These are phyloP conservation scores for Ilyonectria mors-panacis DNA, from an alignment of 2,329 filamentous ascomycete species.

Conservation along the genomic window DNA sequence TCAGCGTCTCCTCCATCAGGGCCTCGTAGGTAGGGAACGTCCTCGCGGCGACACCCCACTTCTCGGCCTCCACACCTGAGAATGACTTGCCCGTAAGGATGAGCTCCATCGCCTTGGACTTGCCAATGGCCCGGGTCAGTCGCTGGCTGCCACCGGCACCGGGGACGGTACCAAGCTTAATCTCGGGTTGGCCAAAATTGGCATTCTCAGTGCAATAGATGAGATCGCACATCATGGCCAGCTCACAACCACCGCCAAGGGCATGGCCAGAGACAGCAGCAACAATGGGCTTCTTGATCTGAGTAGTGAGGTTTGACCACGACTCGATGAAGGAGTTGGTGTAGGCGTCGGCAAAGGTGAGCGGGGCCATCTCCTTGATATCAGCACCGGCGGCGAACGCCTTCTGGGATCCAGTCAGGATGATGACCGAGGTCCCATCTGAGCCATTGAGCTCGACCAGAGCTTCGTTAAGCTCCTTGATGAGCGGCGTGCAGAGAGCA, in stretches of 20 bases:
- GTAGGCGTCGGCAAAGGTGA: slow-evolving; percentile 92
- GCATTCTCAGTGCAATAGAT: slow-evolving; percentile 89
- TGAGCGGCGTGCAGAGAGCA: slow-evolving; percentile 91
- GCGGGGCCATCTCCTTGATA: slow-evolving; percentile 98
- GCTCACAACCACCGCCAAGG: slow-evolving; percentile 94
- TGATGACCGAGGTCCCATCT: slow-evolving; percentile 79
- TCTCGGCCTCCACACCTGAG: slow-evolving; percentile 84
- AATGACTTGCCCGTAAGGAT: slow-evolving; percentile 91
- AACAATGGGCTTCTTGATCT: slow-evolving; percentile 94
- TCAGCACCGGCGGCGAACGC: slow-evolving; percentile 97
- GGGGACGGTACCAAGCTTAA: slow-evolving; percentile 93
- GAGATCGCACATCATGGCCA: slow-evolving; percentile 98
- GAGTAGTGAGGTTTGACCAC: slow-evolving; percentile 89
- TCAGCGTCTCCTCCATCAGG: slow-evolving; percentile 84
- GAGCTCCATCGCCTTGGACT: slow-evolving; percentile 91
- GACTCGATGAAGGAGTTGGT: slow-evolving; percentile 92
- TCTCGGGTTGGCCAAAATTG: slow-evolving; percentile 96
- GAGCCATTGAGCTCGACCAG: slow-evolving; percentile 79
- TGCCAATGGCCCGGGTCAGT: slow-evolving; percentile 85
- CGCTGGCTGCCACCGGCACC: slow-evolving; percentile 94
- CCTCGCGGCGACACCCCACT: slow-evolving; percentile 91
- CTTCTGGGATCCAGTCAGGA: slow-evolving; percentile 90
- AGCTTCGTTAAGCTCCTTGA: slow-evolving; percentile 88
- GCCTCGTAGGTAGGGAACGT: slow-evolving; percentile 85
- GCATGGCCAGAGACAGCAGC: slow-evolving; percentile 95